These are phyloP conservation scores for Lipomyces orientalis DNA, from an alignment of 805 yeast genomes.

Conservation along the genomic window DNA sequence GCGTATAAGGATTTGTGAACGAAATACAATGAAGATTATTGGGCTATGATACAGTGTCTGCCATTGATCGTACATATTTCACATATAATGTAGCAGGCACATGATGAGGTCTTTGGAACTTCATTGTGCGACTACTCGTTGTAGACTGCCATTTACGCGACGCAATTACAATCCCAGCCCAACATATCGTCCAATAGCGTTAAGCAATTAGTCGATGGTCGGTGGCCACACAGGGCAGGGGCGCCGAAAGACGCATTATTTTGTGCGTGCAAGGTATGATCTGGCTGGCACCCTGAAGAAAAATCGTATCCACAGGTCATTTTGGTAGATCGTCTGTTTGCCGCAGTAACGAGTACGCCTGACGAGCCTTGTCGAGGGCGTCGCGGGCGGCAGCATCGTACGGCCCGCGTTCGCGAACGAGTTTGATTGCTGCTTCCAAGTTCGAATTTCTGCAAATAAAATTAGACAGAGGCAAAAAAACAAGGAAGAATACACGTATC, in stretches of 20 bases:
- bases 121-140: neutral
- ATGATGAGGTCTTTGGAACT: too few relatives aligned
- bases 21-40: neutral
- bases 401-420: slow-evolving; percentile 10
- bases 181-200: too few relatives aligned
- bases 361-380: slow-evolving; percentile 7
- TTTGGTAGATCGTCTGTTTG: neutral
- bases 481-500: too few relatives aligned
- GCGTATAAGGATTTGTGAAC: slow-evolving; percentile 50
- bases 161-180: neutral
- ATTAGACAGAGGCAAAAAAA: neutral
- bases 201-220: too few relatives aligned
- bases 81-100: neutral
- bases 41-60: neutral
- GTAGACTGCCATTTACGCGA: neutral
- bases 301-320: neutral
- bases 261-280: neutral
- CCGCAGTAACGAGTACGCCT: slow-evolving; percentile 4
- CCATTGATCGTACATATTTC: neutral
- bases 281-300: neutral
- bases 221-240: too few relatives aligned
- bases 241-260: neutral
- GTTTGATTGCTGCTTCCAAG: slow-evolving; percentile 2
- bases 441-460: neutral
- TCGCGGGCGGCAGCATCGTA: slow-evolving; percentile 11